Evolutionary conservation across 148 eudicot genomes (phyloP).

Genomic region (Salicornia ramosissima): DNA sequence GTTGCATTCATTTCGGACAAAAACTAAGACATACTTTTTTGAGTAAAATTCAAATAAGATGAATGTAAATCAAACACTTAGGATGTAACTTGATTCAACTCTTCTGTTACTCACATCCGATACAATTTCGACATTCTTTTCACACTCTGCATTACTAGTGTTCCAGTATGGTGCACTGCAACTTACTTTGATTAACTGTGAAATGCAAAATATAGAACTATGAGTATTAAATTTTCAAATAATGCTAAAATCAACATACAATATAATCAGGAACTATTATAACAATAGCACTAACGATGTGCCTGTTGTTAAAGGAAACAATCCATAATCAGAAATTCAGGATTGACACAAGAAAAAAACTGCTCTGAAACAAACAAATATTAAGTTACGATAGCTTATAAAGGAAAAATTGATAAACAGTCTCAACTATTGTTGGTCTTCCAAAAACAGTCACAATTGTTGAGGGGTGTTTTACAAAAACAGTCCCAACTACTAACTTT

Average conservation of each 20-base stretch:
- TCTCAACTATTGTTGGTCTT: too few relatives aligned
- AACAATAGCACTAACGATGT: too few relatives aligned
- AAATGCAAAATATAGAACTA: background rate
- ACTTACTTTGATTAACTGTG: background rate
- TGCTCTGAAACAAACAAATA: too few relatives aligned
- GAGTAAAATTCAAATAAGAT: background rate
- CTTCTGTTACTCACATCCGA: background rate
- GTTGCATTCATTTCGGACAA: background rate
- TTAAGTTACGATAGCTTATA: too few relatives aligned
- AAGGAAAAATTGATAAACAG: too few relatives aligned
- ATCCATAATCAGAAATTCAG: too few relatives aligned
- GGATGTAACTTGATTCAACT: background rate
- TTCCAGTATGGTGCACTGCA: constrained; percentile 11
- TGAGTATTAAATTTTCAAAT: too few relatives aligned
- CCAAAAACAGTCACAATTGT: too few relatives aligned
- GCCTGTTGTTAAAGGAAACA: too few relatives aligned
- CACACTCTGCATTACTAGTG: background rate
- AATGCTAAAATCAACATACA: background rate
- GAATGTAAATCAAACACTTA: background rate
- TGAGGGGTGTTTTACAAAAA: too few relatives aligned
- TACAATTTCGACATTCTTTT: background rate
- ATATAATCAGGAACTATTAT: background rate
- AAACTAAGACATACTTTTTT: background rate
- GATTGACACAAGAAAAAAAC: too few relatives aligned
- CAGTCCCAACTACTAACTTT: too few relatives aligned